A percentile compares a stretch with the other conserved stretches of the same genome.
phyloP scores from a whole-genome alignment of 208 protist species.

The Trypanosoma rangeli region DNA sequence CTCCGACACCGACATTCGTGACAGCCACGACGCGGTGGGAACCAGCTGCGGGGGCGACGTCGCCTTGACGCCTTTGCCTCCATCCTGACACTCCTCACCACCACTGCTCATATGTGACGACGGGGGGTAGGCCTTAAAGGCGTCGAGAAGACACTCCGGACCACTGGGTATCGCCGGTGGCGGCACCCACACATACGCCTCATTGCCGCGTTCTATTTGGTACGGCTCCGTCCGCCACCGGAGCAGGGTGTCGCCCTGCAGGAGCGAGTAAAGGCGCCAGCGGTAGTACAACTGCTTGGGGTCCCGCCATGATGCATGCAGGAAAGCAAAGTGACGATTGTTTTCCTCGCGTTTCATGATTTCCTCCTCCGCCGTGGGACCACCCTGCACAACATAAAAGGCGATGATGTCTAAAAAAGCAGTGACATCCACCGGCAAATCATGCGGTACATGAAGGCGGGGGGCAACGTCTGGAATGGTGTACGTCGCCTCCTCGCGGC shows the following conservation, averaged over 20 bases:
- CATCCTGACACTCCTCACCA: constrained; percentile 1
- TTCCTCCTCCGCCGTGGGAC: constrained; percentile 78
- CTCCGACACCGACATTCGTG: constrained; percentile 44
- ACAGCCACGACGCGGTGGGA: constrained; percentile 49
- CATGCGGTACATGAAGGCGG: constrained; percentile 17
- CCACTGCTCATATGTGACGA: neutral
- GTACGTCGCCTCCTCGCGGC: constrained; percentile 21
- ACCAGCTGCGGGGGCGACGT: neutral
- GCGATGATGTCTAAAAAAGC: constrained; percentile 73
- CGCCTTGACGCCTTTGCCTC: neutral
- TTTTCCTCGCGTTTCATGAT: constrained; percentile 62
- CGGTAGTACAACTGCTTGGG: constrained; percentile 81
- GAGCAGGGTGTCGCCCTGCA: constrained; percentile 71
- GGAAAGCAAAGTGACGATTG: constrained; percentile 72
- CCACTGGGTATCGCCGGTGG: constrained; percentile 49
- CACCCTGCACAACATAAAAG: constrained; percentile 58
- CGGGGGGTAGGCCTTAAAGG: neutral
- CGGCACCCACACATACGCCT: constrained; percentile 71
- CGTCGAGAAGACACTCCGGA: constrained; percentile 39
- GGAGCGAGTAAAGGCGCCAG: constrained; percentile 81
- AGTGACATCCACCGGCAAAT: constrained; percentile 58
- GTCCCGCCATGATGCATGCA: constrained; percentile 46
- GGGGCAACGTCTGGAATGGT: constrained; percentile 24
- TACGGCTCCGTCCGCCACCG: constrained; percentile 74
- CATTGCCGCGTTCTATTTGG: constrained; percentile 57